Base-by-base conservation (phyloP, 2,329 filamentous ascomycete genomes). In the Epichloe glyceriae region DNA sequence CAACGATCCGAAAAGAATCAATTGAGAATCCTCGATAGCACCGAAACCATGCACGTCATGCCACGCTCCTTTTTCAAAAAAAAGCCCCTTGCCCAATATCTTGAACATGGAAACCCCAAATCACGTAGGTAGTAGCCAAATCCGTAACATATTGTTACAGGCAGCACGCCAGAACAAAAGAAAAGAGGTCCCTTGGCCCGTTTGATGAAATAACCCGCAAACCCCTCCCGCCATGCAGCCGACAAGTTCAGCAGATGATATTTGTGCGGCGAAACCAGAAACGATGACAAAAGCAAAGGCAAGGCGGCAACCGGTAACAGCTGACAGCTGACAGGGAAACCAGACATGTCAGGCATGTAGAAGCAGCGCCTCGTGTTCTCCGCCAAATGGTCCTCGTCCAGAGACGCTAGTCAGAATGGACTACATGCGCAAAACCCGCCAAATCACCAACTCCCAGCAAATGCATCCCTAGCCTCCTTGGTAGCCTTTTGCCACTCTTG, bases 391-490 rank as follows among this genome's bases (percentile, higher is more conserved):
- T 7, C 26, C 26, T 26, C 2, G 26, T 26, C 26, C 26, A 26
- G 56, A 37, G 50, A 19, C 35, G 42, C 38, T 57, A 57, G 42
- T 50, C 55, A 55, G 56, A 57, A 56, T 57, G 56, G n/a, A 42
- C 12, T 38, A 49, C 45, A 52, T 33, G 38, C 49, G 48, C 44
- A 52, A 49, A 17, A 30, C 2, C 49, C 19, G 17, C 17, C 40
- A 55, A 53, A 55, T 61, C 46, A 61, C 50, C 54, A 63, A 61
- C 57, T 64, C 53, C 62, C 60, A 46, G 61, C 56, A 62, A 72
- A 72, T 57, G 71, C 71, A 52, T 68, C 65, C 52, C 62, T 67
- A 30, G 71, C 70, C 53, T 71, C 69, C 50, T 58, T 64, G 42
- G 67, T 69, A 35, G 69, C 72, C 57, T 67, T 67, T 38, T 70